Evolutionary conservation across 164 flowering plant genomes (phyloP).

Genomic region (Stephania cephalantha): DNA sequence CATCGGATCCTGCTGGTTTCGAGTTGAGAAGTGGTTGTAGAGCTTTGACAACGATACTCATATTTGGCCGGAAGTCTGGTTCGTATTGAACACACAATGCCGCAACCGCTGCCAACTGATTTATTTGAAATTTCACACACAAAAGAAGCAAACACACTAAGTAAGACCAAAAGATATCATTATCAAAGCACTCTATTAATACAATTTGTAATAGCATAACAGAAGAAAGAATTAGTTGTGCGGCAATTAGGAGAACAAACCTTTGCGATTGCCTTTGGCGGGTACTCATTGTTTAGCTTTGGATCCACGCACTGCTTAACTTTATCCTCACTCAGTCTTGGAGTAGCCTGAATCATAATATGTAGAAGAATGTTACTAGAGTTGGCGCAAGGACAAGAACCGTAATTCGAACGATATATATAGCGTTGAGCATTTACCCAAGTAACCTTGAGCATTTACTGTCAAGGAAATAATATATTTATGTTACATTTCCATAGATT

Average conservation of each 20-base stretch:
- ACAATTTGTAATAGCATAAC: neutral
- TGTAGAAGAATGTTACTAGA: neutral
- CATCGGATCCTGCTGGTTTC: slow-evolving; percentile 28
- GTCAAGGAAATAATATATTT: too few relatives aligned
- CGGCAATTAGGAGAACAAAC: slow-evolving; percentile 14
- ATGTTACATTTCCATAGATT: too few relatives aligned
- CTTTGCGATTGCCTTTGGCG: slow-evolving; percentile 49
- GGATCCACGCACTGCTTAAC: slow-evolving; percentile 51
- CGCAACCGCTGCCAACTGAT: slow-evolving; percentile 46
- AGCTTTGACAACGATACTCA: slow-evolving; percentile 48
- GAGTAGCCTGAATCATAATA: slow-evolving; percentile 31
- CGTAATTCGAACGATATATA: too few relatives aligned
- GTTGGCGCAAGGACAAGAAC: neutral
- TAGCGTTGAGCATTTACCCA: slow-evolving; percentile 8
- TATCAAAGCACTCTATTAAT: neutral
- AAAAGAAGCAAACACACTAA: neutral
- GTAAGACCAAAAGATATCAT: neutral
- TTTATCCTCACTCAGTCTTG: slow-evolving; percentile 46
- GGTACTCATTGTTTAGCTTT: slow-evolving; percentile 37
- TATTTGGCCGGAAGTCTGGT: slow-evolving; percentile 44
- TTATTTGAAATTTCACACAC: neutral
- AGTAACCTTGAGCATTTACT: too few relatives aligned
- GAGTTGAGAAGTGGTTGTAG: slow-evolving; percentile 36
- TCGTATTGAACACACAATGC: slow-evolving; percentile 46
- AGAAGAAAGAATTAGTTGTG: neutral